Conservation (phyloP, 331 rosid species). For the Erythrophleum ivorense region DNA sequence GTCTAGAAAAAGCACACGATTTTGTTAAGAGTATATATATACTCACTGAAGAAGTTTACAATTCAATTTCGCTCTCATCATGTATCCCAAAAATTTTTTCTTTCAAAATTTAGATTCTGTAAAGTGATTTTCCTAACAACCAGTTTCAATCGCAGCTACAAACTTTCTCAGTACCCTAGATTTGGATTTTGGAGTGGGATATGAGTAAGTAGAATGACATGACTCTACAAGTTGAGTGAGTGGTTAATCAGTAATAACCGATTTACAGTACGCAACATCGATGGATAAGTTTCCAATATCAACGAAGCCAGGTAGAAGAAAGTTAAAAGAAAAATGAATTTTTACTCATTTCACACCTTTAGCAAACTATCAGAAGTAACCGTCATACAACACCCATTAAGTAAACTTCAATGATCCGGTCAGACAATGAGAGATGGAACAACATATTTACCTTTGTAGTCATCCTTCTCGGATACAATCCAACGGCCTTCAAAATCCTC, state of each 20-base stretch:
- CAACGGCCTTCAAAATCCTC: slow-evolving; percentile 77
- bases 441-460: slow-evolving; percentile 62
- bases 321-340: not conserved
- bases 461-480: slow-evolving; percentile 80
- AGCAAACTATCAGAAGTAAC: not conserved
- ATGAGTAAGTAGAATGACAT: not conserved
- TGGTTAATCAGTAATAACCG: not conserved
- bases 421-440: not conserved
- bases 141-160: not conserved
- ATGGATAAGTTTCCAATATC: not conserved
- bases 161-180: not conserved
- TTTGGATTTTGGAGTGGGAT: not conserved
- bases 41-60: not conserved
- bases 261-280: not conserved
- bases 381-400: not conserved
- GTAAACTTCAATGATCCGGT: not conserved
- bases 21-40: not conserved
- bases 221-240: not conserved
- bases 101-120: not conserved
- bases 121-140: not conserved
- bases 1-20: not conserved
- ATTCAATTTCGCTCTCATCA: not conserved
- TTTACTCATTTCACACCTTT: not conserved
- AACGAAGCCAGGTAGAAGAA: not conserved
- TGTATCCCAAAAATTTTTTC: not conserved